A percentile compares a stretch with the other conserved stretches of the same genome.
Evolutionary conservation across 2,329 filamentous ascomycete genomes (phyloP).

Genomic region (Nannizziopsis barbatae): DNA sequence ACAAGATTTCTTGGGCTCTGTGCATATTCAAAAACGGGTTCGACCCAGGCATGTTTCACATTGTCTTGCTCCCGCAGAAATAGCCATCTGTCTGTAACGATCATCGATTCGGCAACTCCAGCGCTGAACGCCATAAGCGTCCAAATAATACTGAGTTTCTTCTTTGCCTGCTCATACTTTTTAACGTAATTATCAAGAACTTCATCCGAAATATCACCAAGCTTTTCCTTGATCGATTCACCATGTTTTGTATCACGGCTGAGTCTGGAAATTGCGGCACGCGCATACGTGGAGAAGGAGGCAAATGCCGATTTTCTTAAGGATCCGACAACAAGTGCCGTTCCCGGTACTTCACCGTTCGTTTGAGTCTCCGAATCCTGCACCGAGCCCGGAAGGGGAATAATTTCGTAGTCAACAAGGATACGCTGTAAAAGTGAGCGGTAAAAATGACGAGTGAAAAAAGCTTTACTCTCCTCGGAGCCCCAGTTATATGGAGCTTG

Average conservation of each 20-base stretch:
- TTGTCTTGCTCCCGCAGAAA: conserved; percentile 71
- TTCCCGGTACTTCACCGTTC: conserved; percentile 39
- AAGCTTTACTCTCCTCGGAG: conserved; percentile 63
- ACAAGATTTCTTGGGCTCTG: conserved; percentile 83
- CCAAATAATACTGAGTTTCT: conserved; percentile 81
- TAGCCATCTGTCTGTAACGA: conserved; percentile 81
- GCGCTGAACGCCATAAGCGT: conserved; percentile 94
- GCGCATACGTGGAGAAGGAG: conserved; percentile 65
- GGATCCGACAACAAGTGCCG: conserved; percentile 77
- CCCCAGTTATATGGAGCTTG: conserved; percentile 94
- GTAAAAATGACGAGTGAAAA: conserved; percentile 90
- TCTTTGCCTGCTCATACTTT: conserved; percentile 54
- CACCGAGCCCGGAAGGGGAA: conserved; percentile 44
- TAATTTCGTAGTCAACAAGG: conserved; percentile 74
- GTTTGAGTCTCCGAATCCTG: conserved; percentile 13
- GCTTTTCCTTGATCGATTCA: conserved; percentile 51
- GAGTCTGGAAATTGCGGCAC: conserved; percentile 69
- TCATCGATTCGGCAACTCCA: conserved; percentile 74
- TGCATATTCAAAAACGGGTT: conserved; percentile 80
- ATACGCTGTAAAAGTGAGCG: conserved; percentile 81
- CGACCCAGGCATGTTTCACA: conserved; percentile 72
- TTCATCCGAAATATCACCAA: conserved; percentile 59
- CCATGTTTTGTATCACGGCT: conserved; percentile 49
- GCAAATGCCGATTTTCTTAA: conserved; percentile 68
- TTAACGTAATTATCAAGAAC: conserved; percentile 62